These are phyloP conservation scores for Coemansia sp. DNA, from an alignment of 192 early-diverging fungal genomes.

Conservation along the genomic window DNA sequence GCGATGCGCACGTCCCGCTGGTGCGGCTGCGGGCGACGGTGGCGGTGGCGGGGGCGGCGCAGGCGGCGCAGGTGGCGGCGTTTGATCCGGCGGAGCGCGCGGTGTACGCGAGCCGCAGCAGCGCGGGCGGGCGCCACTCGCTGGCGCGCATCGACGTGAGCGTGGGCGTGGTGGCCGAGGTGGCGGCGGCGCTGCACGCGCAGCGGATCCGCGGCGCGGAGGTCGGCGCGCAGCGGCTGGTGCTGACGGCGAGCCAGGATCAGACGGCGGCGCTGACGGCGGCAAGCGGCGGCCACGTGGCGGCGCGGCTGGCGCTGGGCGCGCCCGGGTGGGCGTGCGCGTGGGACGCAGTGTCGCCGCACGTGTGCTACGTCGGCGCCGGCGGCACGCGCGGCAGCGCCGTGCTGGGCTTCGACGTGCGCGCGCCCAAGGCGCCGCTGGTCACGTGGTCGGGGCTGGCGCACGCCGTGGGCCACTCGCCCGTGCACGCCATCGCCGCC, in stretches of 20 bases:
- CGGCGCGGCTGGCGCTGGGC: not conserved
- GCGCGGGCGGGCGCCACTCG: not conserved
- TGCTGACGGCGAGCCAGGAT: conserved; percentile 46
- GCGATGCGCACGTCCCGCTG: not conserved
- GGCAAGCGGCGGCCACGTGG: conserved; percentile 7
- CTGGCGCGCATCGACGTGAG: conserved; percentile 21
- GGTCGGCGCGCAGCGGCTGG: conserved; percentile 13
- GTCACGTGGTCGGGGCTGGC: conserved; percentile 14
- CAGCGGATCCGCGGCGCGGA: no score
- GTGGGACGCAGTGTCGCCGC: conserved; percentile 14
- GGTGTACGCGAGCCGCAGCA: conserved; percentile 23
- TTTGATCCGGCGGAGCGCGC: conserved; percentile 15
- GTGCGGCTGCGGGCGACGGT: conserved; percentile 15
- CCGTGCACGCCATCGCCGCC: conserved; percentile 20
- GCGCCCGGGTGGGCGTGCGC: conserved; percentile 38
- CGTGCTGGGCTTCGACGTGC: conserved; percentile 29
- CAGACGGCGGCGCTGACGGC: conserved; percentile 20
- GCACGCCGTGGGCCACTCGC: conserved; percentile 10
- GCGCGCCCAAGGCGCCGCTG: not conserved
- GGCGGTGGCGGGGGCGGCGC: not conserved
- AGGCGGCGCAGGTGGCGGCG: conserved; percentile 17
- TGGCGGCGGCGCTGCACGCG: conserved; percentile 16
- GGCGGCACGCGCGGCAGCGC: conserved; percentile 11
- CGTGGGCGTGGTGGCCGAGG: conserved; percentile 29
- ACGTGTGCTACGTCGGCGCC: conserved; percentile 19